These are phyloP conservation scores for Gelatoporia subvermispora DNA, from an alignment of 768 basidiomycete genomes.

Conservation along the genomic window DNA sequence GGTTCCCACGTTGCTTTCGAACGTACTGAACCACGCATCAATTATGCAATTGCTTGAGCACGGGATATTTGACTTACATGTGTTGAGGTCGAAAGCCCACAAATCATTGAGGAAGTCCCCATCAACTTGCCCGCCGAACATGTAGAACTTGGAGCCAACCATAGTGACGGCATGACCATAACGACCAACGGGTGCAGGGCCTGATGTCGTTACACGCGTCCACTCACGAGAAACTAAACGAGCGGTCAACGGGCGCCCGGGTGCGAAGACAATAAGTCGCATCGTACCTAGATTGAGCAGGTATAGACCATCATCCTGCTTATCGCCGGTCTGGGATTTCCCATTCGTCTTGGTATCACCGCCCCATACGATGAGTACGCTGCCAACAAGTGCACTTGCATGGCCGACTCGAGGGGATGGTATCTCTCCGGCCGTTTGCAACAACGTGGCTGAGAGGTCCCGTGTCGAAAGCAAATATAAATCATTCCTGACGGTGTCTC, in stretches of 20 bases:
- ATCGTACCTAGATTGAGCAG: slow-evolving; percentile 85
- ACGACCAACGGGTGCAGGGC: slow-evolving; percentile 77
- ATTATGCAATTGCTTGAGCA: neutral
- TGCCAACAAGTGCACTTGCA: slow-evolving; percentile 91
- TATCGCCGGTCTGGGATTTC: slow-evolving; percentile 56
- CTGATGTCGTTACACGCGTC: slow-evolving; percentile 79
- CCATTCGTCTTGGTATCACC: slow-evolving; percentile 88
- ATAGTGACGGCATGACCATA: slow-evolving; percentile 97
- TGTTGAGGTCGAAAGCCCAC: slow-evolving; percentile 94
- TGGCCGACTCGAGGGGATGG: slow-evolving; percentile 94
- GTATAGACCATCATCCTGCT: slow-evolving; percentile 90
- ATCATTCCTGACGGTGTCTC: slow-evolving; percentile 87
- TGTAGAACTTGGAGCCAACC: slow-evolving; percentile 85
- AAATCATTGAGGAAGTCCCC: slow-evolving; percentile 93
- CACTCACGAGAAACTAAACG: slow-evolving; percentile 84
- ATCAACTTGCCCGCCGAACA: slow-evolving; percentile 96
- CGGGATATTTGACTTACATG: slow-evolving; percentile 50
- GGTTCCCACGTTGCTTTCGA: slow-evolving; percentile 82
- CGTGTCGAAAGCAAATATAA: slow-evolving; percentile 84
- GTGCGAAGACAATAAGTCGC: neutral
- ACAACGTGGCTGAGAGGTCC: slow-evolving; percentile 71
- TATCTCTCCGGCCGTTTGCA: slow-evolving; percentile 85
- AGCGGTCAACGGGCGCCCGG: neutral
- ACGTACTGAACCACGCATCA: slow-evolving; percentile 50
- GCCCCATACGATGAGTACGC: slow-evolving; percentile 96